Percentiles rank a stretch among this genome's conserved stretches.
Conservation (phyloP, 768 basidiomycete genomes). For the Trichaptum fuscoviolaceum region DNA sequence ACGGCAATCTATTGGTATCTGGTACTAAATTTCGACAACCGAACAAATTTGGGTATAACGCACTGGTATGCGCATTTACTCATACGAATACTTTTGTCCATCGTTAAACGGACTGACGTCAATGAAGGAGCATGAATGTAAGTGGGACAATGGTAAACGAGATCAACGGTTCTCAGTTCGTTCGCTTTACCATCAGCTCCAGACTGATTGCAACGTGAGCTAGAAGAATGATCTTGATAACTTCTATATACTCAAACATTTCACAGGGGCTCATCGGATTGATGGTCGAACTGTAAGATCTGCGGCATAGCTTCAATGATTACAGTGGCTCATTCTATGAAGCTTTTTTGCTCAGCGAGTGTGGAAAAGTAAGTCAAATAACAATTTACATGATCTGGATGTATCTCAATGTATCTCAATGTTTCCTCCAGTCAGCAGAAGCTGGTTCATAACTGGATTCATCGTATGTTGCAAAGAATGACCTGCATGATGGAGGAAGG, state of each 20-base stretch:
- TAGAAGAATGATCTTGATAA: not conserved
- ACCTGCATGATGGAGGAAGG: not conserved
- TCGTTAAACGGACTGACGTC: too few species aligned
- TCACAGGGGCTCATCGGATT: constrained; percentile 42
- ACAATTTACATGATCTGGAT: not conserved
- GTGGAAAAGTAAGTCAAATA: constrained; percentile 36
- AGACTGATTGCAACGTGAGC: constrained; percentile 46
- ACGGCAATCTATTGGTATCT: constrained; percentile 47
- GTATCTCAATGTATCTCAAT: constrained; percentile 3
- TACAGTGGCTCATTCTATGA: constrained; percentile 4
- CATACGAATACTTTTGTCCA: too few species aligned
- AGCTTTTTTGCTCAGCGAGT: constrained; percentile 52
- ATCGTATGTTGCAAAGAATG: constrained; percentile 30
- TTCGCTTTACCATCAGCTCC: constrained; percentile 29
- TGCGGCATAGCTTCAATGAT: not conserved
- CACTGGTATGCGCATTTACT: constrained; percentile 32
- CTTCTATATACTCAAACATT: not conserved
- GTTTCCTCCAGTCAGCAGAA: constrained; percentile 36
- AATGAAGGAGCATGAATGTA: constrained; percentile 16
- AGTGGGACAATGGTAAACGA: constrained; percentile 6
- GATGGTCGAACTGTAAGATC: constrained; percentile 40
- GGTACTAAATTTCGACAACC: constrained; percentile 38
- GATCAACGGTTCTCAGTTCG: not conserved
- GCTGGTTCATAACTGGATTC: constrained; percentile 33
- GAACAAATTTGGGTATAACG: constrained; percentile 29